Evolutionary conservation across 2,329 filamentous ascomycete genomes (phyloP).

Genomic region (Aspergillus melleus): DNA sequence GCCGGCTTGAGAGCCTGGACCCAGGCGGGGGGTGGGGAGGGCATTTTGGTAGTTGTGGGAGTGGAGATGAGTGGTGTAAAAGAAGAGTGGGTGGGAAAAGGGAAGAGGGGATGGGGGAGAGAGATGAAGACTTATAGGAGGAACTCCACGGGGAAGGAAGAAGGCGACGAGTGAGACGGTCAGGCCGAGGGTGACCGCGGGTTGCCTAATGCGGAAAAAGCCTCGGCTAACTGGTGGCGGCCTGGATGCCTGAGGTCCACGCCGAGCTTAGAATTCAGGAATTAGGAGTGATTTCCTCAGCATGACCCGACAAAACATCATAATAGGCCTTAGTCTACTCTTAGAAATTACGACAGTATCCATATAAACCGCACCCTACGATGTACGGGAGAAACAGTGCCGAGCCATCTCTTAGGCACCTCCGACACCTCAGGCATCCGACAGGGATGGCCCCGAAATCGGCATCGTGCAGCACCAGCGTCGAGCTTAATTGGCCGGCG

Average conservation of each 20-base stretch:
- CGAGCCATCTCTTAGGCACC: neutral
- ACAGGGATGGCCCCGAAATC: neutral
- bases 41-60: slow-evolving; percentile 24
- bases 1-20: slow-evolving; percentile 67
- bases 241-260: slow-evolving; percentile 7
- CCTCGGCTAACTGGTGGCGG: slow-evolving; percentile 17
- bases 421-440: neutral
- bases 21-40: slow-evolving; percentile 57
- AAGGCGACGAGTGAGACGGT: neutral
- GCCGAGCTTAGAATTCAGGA: neutral
- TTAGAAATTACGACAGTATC: too few species aligned
- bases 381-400: neutral
- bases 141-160: neutral
- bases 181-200: slow-evolving; percentile 22
- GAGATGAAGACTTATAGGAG: neutral
- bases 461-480: neutral
- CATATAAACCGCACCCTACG: too few species aligned
- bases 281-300: neutral
- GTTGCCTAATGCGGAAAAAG: slow-evolving; percentile 22
- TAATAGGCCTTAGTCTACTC: too few species aligned
- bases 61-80: neutral
- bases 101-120: neutral
- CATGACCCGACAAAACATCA: neutral
- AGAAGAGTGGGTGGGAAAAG: neutral
- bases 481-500: neutral